Evolutionary conservation across 768 basidiomycete species (phyloP), one percentile per base, ranked within the genome.

Genomic region (Mrakia frigida): DNA sequence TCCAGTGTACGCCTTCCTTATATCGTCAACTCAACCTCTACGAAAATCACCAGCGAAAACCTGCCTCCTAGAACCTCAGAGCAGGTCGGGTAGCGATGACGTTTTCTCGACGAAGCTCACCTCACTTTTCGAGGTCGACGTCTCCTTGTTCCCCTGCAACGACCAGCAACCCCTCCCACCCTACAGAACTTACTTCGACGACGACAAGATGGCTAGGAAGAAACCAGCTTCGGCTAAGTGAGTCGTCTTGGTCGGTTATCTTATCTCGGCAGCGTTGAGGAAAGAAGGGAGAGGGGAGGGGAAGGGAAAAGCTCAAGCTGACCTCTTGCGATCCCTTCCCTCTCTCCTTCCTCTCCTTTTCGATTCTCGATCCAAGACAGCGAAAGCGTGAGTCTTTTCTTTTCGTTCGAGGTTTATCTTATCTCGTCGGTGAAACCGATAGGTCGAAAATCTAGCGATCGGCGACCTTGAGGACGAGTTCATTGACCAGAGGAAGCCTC

Each of bases 201-300:
- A 43, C 5, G 6, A 43, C 11, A 7, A 9, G 1, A 68, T 68
- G 65, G 65, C 65, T n/a, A 39, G 65, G 25, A 68, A 68, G 37
- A 68, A 68, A 39, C 65, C 65, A 9, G 65, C 35, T 13, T 68
- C 65, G 35, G 65, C 65, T 4, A 68, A 68, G 65, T 68, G 35
- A 39, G 65, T 68, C 23, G 11, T 14, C 11, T 33, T 6, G 11
- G 18, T n/a, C 35, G 31, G n/a, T 13, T 18, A 14, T 14, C 21
- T 35, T 35, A 46, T 46, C 43, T 46, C 13, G 43, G 61, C n/a
- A n/a, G n/a, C n/a, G n/a, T n/a, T n/a, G 28, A 35, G 31, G 14
- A 9, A 33, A 16, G 63, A 31, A 18, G 23, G 28, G 28, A 10
- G 31, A 65, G 63, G 14, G 37, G 33, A 2, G 16, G 6, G 18